Percentiles rank a stretch among this genome's conserved stretches.
These are phyloP conservation scores for Aphanomyces euteiches DNA, from an alignment of 352 stramenopile genomes.

Conservation along the genomic window DNA sequence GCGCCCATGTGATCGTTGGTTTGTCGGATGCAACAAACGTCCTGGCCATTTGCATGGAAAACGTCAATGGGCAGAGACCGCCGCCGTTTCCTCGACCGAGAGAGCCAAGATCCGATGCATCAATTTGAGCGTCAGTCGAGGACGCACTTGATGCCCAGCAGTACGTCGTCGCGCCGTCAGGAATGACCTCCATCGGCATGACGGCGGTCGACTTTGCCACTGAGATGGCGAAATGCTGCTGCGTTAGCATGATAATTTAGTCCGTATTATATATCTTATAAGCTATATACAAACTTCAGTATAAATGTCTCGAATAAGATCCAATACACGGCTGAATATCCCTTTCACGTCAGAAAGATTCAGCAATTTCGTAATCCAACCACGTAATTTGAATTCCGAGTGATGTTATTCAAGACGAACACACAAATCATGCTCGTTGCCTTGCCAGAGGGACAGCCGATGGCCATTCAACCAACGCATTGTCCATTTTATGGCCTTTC, in stretches of 20 bases:
- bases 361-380: background rate
- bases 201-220: background rate
- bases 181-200: background rate
- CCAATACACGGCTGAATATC: background rate
- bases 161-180: slow-evolving; percentile 9
- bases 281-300: background rate
- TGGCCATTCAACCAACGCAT: no score
- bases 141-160: slow-evolving; percentile 10
- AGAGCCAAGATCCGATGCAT: background rate
- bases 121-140: background rate
- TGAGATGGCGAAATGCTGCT: background rate
- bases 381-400: background rate
- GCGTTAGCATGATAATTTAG: background rate
- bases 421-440: no score
- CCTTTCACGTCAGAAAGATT: background rate
- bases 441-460: no score
- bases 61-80: background rate
- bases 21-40: background rate
- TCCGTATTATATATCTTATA: slow-evolving; percentile 4
- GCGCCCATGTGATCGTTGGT: background rate
- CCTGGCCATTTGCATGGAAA: background rate
- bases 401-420: no score
- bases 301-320: background rate
- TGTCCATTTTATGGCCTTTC: no score
- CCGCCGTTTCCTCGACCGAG: background rate